phyloP scores from a whole-genome alignment of 1,284 basidiomycete species.

The Pascua sp. region DNA sequence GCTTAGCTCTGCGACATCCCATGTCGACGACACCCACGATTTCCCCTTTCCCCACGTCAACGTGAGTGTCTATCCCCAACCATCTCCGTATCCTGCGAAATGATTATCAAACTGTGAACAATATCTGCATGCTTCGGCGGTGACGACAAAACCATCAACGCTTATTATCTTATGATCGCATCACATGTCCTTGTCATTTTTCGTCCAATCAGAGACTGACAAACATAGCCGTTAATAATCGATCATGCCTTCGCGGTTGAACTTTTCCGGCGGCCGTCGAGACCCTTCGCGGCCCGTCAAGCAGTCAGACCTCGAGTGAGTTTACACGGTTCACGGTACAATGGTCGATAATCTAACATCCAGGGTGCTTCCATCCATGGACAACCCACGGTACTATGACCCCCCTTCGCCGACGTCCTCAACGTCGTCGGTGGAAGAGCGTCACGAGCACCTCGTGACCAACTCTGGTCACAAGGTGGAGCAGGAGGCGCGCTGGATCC shows the following conservation, averaged over 20 bases:
- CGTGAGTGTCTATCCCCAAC: background rate
- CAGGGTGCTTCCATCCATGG: constrained; percentile 37
- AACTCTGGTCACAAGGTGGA: constrained; percentile 48
- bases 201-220: too few relatives aligned
- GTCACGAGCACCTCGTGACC: constrained; percentile 1
- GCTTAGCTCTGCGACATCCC: too few relatives aligned
- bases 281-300: constrained; percentile 9
- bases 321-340: background rate
- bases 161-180: constrained; percentile 15
- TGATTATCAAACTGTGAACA: constrained; percentile 23
- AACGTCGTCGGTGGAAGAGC: constrained; percentile 12
- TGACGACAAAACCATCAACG: constrained; percentile 28
- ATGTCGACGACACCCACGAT: too few relatives aligned
- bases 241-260: too few relatives aligned
- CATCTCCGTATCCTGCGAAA: constrained; percentile 2
- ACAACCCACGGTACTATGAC: constrained; percentile 36
- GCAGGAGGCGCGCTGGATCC: constrained; percentile 37
- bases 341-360: too few relatives aligned
- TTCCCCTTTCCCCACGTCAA: too few relatives aligned
- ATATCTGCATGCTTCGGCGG: constrained; percentile 24
- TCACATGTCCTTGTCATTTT: too few relatives aligned
- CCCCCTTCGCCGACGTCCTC: constrained; percentile 31
- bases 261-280: too few relatives aligned
- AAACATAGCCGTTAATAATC: too few relatives aligned
- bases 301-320: constrained; percentile 35